A percentile compares a stretch with the other conserved stretches of the same genome.
Conservation (phyloP, 2,329 filamentous ascomycete species). For the Knufia fluminis region DNA sequence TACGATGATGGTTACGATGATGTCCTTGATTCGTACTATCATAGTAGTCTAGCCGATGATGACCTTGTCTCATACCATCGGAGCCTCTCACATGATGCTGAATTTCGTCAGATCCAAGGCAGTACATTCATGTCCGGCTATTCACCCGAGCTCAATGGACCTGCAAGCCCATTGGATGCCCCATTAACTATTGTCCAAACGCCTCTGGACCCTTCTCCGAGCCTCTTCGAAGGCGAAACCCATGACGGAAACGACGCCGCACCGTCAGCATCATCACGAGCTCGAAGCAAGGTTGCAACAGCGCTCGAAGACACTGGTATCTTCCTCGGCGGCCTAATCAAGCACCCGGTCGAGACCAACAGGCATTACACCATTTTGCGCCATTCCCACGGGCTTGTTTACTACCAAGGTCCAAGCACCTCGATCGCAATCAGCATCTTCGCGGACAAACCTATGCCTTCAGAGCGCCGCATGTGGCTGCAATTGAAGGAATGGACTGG, state of each 20-base stretch:
- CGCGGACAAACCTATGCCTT: constrained; percentile 47
- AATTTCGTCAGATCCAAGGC: too few species aligned
- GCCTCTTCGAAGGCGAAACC: background rate
- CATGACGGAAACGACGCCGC: background rate
- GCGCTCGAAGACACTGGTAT: constrained; percentile 49
- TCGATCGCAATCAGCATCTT: constrained; percentile 57
- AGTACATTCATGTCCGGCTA: too few species aligned
- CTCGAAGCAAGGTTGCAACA: constrained; percentile 22
- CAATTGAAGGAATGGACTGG: constrained; percentile 61
- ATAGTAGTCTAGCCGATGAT: background rate
- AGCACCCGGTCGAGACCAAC: constrained; percentile 54
- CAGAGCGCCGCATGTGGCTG: constrained; percentile 54
- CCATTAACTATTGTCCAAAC: too few species aligned
- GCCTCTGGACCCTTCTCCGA: too few species aligned
- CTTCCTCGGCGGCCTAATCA: constrained; percentile 56
- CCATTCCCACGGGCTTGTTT: constrained; percentile 55
- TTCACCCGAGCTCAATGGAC: too few species aligned
- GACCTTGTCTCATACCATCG: background rate
- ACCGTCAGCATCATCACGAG: background rate
- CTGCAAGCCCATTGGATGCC: too few species aligned
- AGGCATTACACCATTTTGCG: constrained; percentile 59
- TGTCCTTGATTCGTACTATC: background rate
- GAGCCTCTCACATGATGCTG: too few species aligned
- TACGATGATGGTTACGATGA: background rate
- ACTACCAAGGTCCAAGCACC: constrained; percentile 57